Evolutionary conservation across 208 protist genomes (phyloP), one percentile per base, ranked within the genome.

Genomic region (Sergeia podlipaevii): DNA sequence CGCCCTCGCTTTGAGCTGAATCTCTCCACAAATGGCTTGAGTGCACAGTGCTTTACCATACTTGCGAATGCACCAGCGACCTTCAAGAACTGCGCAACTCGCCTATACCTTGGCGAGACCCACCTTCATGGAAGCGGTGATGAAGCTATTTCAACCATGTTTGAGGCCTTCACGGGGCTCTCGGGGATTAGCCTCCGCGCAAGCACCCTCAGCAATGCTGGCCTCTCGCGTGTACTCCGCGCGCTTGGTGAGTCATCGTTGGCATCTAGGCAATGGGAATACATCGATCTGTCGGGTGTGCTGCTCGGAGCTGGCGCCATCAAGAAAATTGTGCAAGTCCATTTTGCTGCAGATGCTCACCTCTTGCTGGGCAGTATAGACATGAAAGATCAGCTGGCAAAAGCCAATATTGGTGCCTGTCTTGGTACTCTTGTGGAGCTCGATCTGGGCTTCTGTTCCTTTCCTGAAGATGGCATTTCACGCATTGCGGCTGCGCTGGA

Each of bases 401-500:
- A 75, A 39, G 28, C 59, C 23, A 36, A 30, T 27, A 27, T 51
- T 48, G 21, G 15, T 11, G 36, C 43, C 1, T 64, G 69, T 60
- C 24, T 79, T 8, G 21, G 46, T 8, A 46, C 53, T 18, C 58
- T 89, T 0, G 42, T 39, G 30, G 28, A 38, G 17, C 58, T 89
- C 4, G 76, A 81, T 60, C 69, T 80, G 26, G 56, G 54, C 28
- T 33, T 51, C 7, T 81, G 77, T 49, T 57, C 37, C 4, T 46
- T 85, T n/a, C 52, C 49, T 6, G 77, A 74, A 27, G 57, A 66
- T 27, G 75, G 70, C 13, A 21, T 85, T 0, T 28, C 48, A n/a
- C 73, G 77, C 47, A 57, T 91, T 18, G 70, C 74, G 8, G 55
- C 59, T 2, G 60, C 65, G 27, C 32, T 84, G 4, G 76, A 77